Evolutionary conservation across 352 stramenopile species (phyloP).

Genomic region (Globisporangium cystogenes): DNA sequence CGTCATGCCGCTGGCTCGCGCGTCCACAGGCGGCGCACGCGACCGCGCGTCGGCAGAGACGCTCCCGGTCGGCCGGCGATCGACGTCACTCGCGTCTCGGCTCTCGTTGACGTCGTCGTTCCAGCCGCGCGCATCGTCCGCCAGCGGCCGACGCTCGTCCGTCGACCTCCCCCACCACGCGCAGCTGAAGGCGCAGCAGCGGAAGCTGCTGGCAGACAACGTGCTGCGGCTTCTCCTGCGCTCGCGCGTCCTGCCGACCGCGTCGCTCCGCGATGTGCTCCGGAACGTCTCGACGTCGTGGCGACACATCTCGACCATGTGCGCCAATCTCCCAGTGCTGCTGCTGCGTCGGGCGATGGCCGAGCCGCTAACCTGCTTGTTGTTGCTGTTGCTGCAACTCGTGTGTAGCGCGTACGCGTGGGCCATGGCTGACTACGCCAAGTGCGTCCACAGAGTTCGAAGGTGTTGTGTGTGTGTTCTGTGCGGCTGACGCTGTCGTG

Average conservation of each 20-base stretch:
- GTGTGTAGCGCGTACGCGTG: slow-evolving; percentile 39
- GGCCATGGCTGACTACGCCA: slow-evolving; percentile 42
- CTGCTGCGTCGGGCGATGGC: background rate
- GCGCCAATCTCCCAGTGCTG: slow-evolving; percentile 8
- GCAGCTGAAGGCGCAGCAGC: slow-evolving; percentile 13
- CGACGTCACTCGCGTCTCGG: slow-evolving; percentile 1
- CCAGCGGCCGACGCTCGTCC: background rate
- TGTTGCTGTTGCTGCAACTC: background rate
- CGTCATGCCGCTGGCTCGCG: slow-evolving; percentile 4
- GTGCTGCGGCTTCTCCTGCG: slow-evolving; percentile 39
- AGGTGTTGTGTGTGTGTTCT: too few species aligned
- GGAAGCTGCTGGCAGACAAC: slow-evolving; percentile 22
- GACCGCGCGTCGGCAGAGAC: background rate
- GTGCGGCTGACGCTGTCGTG: background rate
- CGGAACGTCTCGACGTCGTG: slow-evolving; percentile 40
- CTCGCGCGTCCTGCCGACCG: slow-evolving; percentile 29
- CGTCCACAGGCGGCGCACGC: background rate
- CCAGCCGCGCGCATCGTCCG: background rate
- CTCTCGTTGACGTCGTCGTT: background rate
- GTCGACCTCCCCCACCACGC: slow-evolving; percentile 1
- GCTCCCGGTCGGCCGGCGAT: background rate
- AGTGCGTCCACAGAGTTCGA: slow-evolving; percentile 19
- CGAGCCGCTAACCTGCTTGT: background rate
- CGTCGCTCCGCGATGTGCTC: slow-evolving; percentile 24
- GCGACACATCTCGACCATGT: slow-evolving; percentile 38